phyloP scores from a whole-genome alignment of 257 asterid genomes.

The Nicotiana sylvestris region DNA sequence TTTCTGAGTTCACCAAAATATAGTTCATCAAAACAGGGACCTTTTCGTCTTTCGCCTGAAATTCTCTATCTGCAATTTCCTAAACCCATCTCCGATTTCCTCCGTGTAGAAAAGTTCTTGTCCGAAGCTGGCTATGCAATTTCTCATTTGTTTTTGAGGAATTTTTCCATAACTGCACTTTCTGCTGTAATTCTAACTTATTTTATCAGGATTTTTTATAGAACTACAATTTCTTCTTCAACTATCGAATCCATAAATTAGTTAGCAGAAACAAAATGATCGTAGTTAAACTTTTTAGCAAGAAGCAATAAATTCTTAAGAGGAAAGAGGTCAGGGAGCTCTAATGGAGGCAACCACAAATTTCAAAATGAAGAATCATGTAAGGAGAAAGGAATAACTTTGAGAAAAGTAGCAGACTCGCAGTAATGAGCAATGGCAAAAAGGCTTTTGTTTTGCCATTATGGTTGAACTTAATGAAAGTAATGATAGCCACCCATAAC shows the following conservation, averaged over 20 bases:
- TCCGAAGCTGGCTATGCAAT: background rate
- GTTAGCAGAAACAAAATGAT: background rate
- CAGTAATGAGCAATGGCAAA: no score
- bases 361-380: background rate
- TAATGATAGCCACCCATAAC: no score
- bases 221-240: no score
- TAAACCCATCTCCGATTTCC: background rate
- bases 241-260: background rate
- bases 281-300: background rate
- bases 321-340: background rate
- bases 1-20: no score
- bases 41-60: no score
- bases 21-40: no score
- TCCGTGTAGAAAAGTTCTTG: background rate
- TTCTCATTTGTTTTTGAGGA: background rate
- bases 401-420: background rate
- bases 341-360: background rate
- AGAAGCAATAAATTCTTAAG: background rate
- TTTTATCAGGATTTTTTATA: no score
- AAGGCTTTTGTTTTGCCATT: background rate
- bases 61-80: background rate
- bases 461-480: background rate
- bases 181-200: no score
- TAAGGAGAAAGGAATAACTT: background rate
- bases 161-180: background rate